Base-by-base conservation (phyloP, 768 basidiomycete species). In the Lyophyllum atratum region DNA sequence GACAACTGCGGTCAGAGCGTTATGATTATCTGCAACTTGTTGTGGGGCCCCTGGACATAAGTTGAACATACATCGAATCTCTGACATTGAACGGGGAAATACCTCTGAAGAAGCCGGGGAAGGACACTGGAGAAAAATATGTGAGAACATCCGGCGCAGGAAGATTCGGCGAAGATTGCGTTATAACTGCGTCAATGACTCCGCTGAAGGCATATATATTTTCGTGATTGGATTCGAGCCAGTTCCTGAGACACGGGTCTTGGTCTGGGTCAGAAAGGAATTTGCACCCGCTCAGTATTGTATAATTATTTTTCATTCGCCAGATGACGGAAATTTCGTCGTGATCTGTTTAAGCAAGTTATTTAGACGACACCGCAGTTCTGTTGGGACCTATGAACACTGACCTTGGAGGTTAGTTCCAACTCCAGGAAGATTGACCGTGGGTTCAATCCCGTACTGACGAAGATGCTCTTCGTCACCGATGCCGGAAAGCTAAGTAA, bases 351-450 rank as follows among this genome's bases (percentile, higher is more conserved):
- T 19, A n/a, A 8, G 44, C 2, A 29, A 48, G 47, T 25, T 28
- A 46, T n/a, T n/a, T 14, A 10, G 15, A 25, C 49, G 44, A 12
- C 31, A 11, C 31, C 3, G 9, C 33, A 12, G 40, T 11, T 11
- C 21, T 15, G 4, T 25, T 47, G 15, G n/a, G n/a, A n/a, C 53
- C n/a, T n/a, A n/a, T n/a, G 14, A 11, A 26, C 2, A 33, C 43
- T 61, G 54, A 62, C 74, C 75, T 62, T 74, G 72, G 15, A 76
- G 62, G 53, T 76, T 74, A 10, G 39, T 61, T n/a, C 76, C 75
- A 21, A 77, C 75, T 2, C 72, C 72, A 1, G 75, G 72, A 19
- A 73, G 61, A 53, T 73, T 34, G 4, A 72, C 63, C 21, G 70
- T 39, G 5, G 72, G 24, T 29, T 63, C 49, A 53, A 74, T 72